These are phyloP conservation scores for Simplicillium aogashimaense DNA, from an alignment of 2,329 filamentous ascomycete species.

Conservation along the genomic window DNA sequence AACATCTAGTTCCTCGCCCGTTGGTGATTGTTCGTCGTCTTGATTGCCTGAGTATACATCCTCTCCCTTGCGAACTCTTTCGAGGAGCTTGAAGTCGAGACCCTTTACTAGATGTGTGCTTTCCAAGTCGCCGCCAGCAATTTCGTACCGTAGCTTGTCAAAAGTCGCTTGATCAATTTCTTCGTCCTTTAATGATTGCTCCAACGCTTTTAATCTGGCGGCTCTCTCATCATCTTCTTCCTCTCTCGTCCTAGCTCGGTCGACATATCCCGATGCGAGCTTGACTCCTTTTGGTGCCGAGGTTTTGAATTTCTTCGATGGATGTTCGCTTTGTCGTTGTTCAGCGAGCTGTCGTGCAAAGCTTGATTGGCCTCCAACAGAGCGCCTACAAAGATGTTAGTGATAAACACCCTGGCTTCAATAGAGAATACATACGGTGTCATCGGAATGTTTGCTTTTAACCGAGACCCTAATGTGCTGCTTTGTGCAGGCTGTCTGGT, in stretches of 20 bases:
- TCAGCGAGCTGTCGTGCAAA: constrained; percentile 82
- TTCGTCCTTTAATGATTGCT: constrained; percentile 71
- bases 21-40: constrained; percentile 14
- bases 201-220: constrained; percentile 64
- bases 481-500: constrained; percentile 14
- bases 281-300: constrained; percentile 75
- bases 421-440: constrained; percentile 57
- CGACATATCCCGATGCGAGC: constrained; percentile 71
- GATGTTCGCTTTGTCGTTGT: constrained; percentile 44
- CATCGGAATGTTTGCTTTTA: constrained; percentile 81
- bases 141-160: constrained; percentile 62
- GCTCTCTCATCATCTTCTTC: constrained; percentile 45
- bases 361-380: constrained; percentile 49
- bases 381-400: constrained; percentile 42
- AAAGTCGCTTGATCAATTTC: constrained; percentile 77
- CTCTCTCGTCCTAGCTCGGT: constrained; percentile 61
- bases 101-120: constrained; percentile 89
- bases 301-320: constrained; percentile 66
- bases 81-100: constrained; percentile 72
- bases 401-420: neutral
- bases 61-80: constrained; percentile 59
- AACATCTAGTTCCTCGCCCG: constrained; percentile 26
- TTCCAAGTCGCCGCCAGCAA: constrained; percentile 70
- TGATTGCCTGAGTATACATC: constrained; percentile 42
- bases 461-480: constrained; percentile 60